phyloP scores from a whole-genome alignment of 2,329 filamentous ascomycete species.

The Metarhizium sp. region DNA sequence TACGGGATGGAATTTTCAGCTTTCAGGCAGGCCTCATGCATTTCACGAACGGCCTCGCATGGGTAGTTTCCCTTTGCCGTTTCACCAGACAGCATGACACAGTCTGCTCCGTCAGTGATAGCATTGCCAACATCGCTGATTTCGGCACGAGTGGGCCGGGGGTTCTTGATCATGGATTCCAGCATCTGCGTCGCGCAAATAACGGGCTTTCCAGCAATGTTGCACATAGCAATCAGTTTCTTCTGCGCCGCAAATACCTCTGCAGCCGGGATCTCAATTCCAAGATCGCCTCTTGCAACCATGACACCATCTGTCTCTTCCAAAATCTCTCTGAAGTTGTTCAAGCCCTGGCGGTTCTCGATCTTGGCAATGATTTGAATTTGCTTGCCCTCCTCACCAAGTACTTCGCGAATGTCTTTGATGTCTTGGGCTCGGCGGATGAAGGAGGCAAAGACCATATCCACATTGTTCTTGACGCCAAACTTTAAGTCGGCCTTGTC shows the following conservation, averaged over 20 bases:
- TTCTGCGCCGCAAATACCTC: conserved; percentile 99
- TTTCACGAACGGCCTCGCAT: conserved; percentile 85
- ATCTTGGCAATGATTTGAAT: conserved; percentile 99
- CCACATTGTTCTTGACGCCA: conserved; percentile 96
- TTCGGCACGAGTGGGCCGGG: conserved; percentile 92
- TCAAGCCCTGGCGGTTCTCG: conserved; percentile 98
- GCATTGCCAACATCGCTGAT: conserved; percentile 98
- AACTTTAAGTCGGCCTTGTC: conserved; percentile 91
- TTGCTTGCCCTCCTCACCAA: conserved; percentile 85
- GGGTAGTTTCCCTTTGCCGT: conserved; percentile 98
- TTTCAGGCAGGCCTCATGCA: conserved; percentile 95
- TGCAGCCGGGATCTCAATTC: conserved; percentile 96
- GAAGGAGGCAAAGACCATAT: conserved; percentile 99
- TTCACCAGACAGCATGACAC: conserved; percentile 98
- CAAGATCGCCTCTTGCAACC: conserved; percentile 92
- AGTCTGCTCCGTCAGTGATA: conserved; percentile 94
- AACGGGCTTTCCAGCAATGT: conserved; percentile 95
- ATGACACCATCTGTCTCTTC: conserved; percentile 97
- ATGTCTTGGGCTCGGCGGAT: conserved; percentile 94
- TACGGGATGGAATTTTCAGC: conserved; percentile 97
- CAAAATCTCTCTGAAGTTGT: conserved; percentile 98
- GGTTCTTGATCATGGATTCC: conserved; percentile 99
- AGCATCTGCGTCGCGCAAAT: conserved; percentile 99
- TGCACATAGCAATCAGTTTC: conserved; percentile 99
- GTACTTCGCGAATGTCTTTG: conserved; percentile 79